Evolutionary conservation across 2,329 filamentous ascomycete species (phyloP), one percentile per base, ranked within the genome.

Genomic region (Curvularia hawaiiensis): DNA sequence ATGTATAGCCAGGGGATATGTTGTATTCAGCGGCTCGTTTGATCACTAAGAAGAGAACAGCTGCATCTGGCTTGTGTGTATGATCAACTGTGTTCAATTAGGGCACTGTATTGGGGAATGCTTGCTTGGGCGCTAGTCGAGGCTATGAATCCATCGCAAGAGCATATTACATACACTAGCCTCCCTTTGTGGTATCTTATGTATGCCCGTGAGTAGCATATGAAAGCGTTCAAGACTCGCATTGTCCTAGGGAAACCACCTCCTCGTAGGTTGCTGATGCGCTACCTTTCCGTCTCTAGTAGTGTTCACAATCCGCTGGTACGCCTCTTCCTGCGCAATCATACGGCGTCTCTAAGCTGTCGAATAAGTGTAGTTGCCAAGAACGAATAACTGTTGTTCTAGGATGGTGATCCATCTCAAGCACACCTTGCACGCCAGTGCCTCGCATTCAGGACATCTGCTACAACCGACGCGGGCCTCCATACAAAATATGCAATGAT

Each of bases 401-500:
- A 53, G 16, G 20, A 2, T 44, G 0, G 18, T 22, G 30, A 63
- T 50, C 45, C 46, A 30, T 1, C n/a, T 22, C 20, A 60, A 16
- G 22, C 63, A 65, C 3, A 43, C 26, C 33, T 31, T 26, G n/a
- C 63, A 65, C 3, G 63, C 61, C 51, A 65, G 14, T 8, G 59
- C 63, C 50, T 65, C 45, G 33, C 61, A 65, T 3, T 43, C 54
- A 41, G 59, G 57, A n/a, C 63, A 65, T 20, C 56, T 45, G 33
- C 39, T 52, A 14, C 52, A 40, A 18, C 38, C 39, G 12, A 39
- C 26, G 7, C 41, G 44, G 2, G 16, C 24, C 7, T 16, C 50
- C 43, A 60, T 41, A n/a, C 58, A 65, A 22, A 63, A 65, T 0
- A 63, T 44, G n/a, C 58, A 65, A 14, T 52, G 16, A 30, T 65